These are phyloP conservation scores for Boletus tomentosulus DNA, from an alignment of 768 basidiomycete genomes.

Conservation along the genomic window DNA sequence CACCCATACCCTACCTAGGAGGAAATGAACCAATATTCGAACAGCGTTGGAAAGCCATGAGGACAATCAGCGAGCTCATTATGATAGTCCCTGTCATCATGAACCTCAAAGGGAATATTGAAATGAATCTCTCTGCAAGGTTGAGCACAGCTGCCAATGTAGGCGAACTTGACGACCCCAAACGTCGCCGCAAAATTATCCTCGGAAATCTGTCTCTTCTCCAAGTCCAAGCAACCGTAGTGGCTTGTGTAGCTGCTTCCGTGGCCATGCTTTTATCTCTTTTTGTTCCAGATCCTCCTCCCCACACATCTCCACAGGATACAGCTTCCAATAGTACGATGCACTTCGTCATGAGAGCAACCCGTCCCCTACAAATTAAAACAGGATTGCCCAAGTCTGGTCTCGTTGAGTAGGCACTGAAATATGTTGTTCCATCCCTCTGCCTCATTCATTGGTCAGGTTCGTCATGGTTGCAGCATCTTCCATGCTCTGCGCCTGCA, in stretches of 20 bases:
- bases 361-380: constrained; percentile 22
- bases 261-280: constrained; percentile 71
- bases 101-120: constrained; percentile 97
- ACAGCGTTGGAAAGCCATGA: constrained; percentile 87
- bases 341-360: constrained; percentile 13
- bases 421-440: neutral
- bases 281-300: constrained; percentile 41
- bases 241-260: constrained; percentile 82
- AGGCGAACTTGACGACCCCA: constrained; percentile 79
- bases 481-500: constrained; percentile 75
- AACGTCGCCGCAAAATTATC: constrained; percentile 59
- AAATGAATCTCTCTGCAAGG: constrained; percentile 97
- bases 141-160: constrained; percentile 94
- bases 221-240: constrained; percentile 89
- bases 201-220: constrained; percentile 80
- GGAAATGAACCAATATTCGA: constrained; percentile 2
- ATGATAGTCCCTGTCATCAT: constrained; percentile 93
- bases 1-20: constrained; percentile 2
- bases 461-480: constrained; percentile 74
- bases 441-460: constrained; percentile 37
- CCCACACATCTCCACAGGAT: constrained; percentile 6
- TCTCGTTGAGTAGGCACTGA: constrained; percentile 34
- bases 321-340: constrained; percentile 11
- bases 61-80: constrained; percentile 88
- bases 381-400: constrained; percentile 35